phyloP scores from a whole-genome alignment of 2,329 filamentous ascomycete species.

The Colletotrichum incanum region DNA sequence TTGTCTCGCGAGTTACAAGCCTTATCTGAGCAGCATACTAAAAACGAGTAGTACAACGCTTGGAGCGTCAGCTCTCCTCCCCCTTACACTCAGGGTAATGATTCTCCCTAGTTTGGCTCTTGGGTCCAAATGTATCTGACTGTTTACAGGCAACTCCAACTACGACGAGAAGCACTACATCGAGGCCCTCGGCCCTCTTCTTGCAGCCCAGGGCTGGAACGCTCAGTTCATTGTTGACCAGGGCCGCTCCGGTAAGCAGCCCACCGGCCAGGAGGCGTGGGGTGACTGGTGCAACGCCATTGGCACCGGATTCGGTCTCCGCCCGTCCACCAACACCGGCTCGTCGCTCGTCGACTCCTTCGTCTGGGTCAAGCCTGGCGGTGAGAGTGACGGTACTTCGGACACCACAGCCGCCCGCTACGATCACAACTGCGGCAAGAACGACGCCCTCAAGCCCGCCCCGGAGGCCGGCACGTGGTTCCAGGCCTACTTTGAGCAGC shows the following conservation, averaged over 20 bases:
- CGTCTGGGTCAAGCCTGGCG: constrained; percentile 80
- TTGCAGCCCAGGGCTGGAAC: constrained; percentile 63
- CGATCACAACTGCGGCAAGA: constrained; percentile 69
- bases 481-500: constrained; percentile 71
- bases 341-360: constrained; percentile 74
- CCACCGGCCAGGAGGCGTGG: constrained; percentile 73
- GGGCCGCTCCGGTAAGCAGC: constrained; percentile 66
- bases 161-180: constrained; percentile 73
- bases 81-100: constrained; percentile 59
- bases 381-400: constrained; percentile 68
- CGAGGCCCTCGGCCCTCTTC: constrained; percentile 75
- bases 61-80: constrained; percentile 61
- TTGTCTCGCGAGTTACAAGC: not conserved
- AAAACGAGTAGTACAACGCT: constrained; percentile 60
- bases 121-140: constrained; percentile 35
- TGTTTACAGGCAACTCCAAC: constrained; percentile 59
- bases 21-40: not conserved
- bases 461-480: constrained; percentile 82
- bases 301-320: constrained; percentile 75
- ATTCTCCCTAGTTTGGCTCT: not conserved
- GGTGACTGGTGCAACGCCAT: constrained; percentile 79
- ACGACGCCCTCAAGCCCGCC: constrained; percentile 72
- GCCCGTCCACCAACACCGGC: constrained; percentile 75
- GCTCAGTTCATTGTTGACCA: constrained; percentile 67
- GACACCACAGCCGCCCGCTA: constrained; percentile 65